Evolutionary conservation across 1,139 yeast genomes (phyloP).

Genomic region (Blastobotrys raffinosifermentans): DNA sequence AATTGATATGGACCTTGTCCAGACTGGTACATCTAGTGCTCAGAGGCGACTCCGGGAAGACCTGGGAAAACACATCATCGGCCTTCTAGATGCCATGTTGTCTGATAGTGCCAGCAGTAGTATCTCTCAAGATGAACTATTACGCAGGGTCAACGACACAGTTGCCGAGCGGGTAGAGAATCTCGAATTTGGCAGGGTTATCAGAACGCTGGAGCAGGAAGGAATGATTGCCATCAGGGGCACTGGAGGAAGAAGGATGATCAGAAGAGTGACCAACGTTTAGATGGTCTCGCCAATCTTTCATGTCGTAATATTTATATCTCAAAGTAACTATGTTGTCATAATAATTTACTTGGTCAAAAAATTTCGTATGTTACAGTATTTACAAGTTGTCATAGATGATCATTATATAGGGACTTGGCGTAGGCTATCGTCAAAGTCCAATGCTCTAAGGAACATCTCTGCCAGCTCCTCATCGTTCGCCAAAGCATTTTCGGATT

Average conservation of each 20-base stretch:
- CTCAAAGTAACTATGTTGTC: too few species aligned
- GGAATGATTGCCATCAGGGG: constrained; percentile 69
- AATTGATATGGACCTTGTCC: constrained; percentile 95
- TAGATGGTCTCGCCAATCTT: too few species aligned
- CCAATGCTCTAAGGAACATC: too few species aligned
- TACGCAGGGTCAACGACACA: constrained; percentile 60
- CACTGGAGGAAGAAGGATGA: constrained; percentile 63
- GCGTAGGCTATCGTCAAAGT: neutral
- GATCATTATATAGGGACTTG: neutral
- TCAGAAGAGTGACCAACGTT: constrained; percentile 43
- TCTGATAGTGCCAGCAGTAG: constrained; percentile 21
- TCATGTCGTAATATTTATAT: too few species aligned
- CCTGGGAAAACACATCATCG: constrained; percentile 59
- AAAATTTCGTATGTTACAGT: neutral
- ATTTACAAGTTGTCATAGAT: too few species aligned
- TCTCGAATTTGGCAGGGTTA: constrained; percentile 59
- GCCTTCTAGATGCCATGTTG: constrained; percentile 54
- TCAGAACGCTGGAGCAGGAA: constrained; percentile 68
- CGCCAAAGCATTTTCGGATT: constrained; percentile 17
- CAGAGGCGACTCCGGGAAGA: constrained; percentile 79
- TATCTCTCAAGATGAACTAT: constrained; percentile 57
- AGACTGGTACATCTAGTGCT: constrained; percentile 89
- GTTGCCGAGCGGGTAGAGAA: constrained; percentile 66
- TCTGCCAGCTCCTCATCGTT: constrained; percentile 1
- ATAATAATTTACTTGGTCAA: too few species aligned